Conservation (phyloP, 2,329 filamentous ascomycete species). For the Neonectria coccinea region DNA sequence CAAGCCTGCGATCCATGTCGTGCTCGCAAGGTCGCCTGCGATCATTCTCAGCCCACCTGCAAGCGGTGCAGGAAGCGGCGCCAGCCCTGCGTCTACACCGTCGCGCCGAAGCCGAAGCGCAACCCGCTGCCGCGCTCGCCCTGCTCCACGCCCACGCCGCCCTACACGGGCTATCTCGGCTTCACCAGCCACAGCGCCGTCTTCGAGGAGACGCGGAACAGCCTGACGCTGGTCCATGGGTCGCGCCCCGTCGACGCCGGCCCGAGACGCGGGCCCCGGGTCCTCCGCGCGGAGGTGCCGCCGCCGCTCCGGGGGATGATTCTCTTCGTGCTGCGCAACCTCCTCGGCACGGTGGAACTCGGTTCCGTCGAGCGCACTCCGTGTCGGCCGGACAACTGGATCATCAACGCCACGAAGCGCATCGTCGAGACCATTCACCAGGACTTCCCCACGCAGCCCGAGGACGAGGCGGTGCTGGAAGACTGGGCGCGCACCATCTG, state of each 20-base stretch:
- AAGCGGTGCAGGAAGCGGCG: conserved; percentile 53
- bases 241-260: conserved; percentile 28
- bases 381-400: conserved; percentile 49
- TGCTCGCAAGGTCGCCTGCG: conserved; percentile 58
- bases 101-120: conserved; percentile 35
- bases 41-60: conserved; percentile 56
- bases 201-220: conserved; percentile 56
- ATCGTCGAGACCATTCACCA: conserved; percentile 50
- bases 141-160: conserved; percentile 36
- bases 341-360: conserved; percentile 47
- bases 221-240: conserved; percentile 50
- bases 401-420: conserved; percentile 42
- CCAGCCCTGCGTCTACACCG: conserved; percentile 54
- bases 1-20: conserved; percentile 54
- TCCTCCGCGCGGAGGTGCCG: conserved; percentile 36
- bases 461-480: conserved; percentile 48
- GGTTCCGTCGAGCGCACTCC: conserved; percentile 37
- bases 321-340: conserved; percentile 52
- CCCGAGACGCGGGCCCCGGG: conserved; percentile 9
- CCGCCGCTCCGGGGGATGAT: conserved; percentile 51
- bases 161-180: conserved; percentile 55
- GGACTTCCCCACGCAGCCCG: conserved; percentile 47
- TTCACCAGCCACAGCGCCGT: conserved; percentile 58
- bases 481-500: conserved; percentile 52
- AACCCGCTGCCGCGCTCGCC: conserved; percentile 13